Base-by-base conservation (phyloP, 805 yeast genomes). In the Candida caryicola region DNA sequence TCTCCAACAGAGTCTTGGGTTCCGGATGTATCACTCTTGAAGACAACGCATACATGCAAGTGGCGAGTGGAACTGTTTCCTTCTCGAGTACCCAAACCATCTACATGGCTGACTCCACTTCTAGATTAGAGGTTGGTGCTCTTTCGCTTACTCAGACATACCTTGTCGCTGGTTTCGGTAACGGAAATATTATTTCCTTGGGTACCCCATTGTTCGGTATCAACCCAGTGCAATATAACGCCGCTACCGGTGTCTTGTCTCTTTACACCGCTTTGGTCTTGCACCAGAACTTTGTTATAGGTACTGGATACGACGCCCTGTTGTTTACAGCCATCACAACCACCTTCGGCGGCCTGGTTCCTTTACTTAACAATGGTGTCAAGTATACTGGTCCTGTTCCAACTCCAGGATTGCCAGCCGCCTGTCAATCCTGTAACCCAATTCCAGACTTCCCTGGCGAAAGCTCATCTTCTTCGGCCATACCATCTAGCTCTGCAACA, bases 141-240 rank as follows among this genome's bases (percentile, higher is more conserved):
- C 44, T 49, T 33, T 44, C 43, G 31, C 32, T 37, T n/a, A 19
- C 41, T 6, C 55, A 52, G 39, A 45, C 53, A 18, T 48, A 44
- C 43, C 48, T 46, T 2, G 59, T 58, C 34, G 50, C 51, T 19
- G 62, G 62, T 16, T 59, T 47, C 42, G 64, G 64, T 38, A 46
- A 47, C 34, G 59, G 59, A n/a, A 58, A 58, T 38, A 37, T 44
- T 14, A 54, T 57, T 43, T 61, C 59, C 17, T 37, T 55, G 32
- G 45, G 47, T 45, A 21, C 35, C 5, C 31, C 46, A 4, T 27
- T 32, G 21, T 18, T 27, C 5, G n/a, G n/a, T n/a, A n/a, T n/a
- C n/a, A n/a, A n/a, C n/a, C 40, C 45, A 10, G 39, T 9, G 27
- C 8, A 16, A 1, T 45, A 45, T 17, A 19, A 37, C 17, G 30